Conservation (phyloP, 306 rosid genomes). For the Castanea crenata region DNA sequence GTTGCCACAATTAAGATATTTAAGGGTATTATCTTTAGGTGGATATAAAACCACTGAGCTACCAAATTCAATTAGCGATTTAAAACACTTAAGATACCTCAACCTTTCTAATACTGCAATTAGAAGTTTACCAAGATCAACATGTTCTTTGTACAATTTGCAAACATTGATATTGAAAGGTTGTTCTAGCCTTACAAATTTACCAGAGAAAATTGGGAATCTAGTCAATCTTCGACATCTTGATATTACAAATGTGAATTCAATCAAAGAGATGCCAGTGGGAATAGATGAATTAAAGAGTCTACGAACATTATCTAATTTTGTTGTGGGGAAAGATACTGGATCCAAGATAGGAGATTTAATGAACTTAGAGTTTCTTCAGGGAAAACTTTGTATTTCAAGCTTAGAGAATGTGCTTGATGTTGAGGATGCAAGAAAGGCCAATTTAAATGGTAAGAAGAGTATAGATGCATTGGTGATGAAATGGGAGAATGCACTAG, state of each 20-base stretch:
- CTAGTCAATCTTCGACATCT: constrained; percentile 12
- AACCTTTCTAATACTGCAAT: not conserved
- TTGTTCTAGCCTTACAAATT: fast-evolving
- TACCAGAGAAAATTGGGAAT: not conserved
- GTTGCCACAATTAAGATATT: not conserved
- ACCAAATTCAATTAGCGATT: not conserved
- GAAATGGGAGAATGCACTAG: not conserved
- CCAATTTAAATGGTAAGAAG: not conserved
- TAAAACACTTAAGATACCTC: constrained; percentile 15
- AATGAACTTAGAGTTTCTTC: not conserved
- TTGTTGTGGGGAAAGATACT: too few relatives aligned
- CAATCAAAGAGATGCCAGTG: not conserved
- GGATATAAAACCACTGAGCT: not conserved
- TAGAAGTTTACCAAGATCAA: not conserved
- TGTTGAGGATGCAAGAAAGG: not conserved
- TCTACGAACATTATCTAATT: too few relatives aligned
- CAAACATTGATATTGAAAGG: not conserved
- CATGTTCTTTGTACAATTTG: constrained; percentile 1
- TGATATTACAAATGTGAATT: not conserved
- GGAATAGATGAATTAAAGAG: not conserved
- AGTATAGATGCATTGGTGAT: not conserved
- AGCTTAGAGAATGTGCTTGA: not conserved
- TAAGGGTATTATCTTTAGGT: not conserved
- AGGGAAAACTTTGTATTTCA: not conserved
- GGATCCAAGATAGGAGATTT: not conserved